Base-by-base conservation (phyloP, 2,329 filamentous ascomycete species). In the Stachybotrys echinatus region DNA sequence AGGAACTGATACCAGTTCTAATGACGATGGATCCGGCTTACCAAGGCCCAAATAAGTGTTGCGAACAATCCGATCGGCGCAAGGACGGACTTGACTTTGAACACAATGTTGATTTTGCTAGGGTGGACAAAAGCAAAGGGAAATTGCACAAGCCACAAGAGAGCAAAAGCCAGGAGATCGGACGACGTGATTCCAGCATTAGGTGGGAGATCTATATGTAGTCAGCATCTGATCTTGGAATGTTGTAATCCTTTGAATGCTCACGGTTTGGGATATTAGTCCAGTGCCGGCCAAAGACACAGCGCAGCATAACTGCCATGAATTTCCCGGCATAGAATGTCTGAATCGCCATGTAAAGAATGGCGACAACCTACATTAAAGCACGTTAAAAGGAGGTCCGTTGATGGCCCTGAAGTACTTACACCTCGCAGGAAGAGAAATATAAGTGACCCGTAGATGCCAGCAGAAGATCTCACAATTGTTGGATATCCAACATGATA, bases 311-410 rank as follows among this genome's bases (percentile, higher is more conserved):
- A 18, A 42, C 39, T 7, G 39, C 39, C 39, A 42, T 42, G 39
- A 42, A 42, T 42, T 42, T 42, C 12, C 39, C 39, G 19, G 39
- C 39, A 42, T 42, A 42, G 39, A 42, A 42, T 42, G 39, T 42
- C 39, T 42, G 39, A 18, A 42, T 42, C 19, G 39, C 39, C 39
- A 42, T 42, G 39, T 42, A 42, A 8, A 42, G 18, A 18, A 42
- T 42, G 39, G 39, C 39, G 12, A 42, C 39, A 20, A 18, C 39
- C 39, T 42, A 18, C 19, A 18, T 18, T 18, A 7, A 42, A 20
- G 12, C n/a, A n/a, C 8, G 12, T 42, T 18, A 42, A 42, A 20
- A 42, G 12, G 7, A 10, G 39, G 10, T 42, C 12, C 19, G 12
- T 18, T 10, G 12, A 42, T 14, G 39, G 19, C 19, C n/a, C 10